Base-by-base conservation (phyloP, 805 yeast genomes). In the Candida awuae region DNA sequence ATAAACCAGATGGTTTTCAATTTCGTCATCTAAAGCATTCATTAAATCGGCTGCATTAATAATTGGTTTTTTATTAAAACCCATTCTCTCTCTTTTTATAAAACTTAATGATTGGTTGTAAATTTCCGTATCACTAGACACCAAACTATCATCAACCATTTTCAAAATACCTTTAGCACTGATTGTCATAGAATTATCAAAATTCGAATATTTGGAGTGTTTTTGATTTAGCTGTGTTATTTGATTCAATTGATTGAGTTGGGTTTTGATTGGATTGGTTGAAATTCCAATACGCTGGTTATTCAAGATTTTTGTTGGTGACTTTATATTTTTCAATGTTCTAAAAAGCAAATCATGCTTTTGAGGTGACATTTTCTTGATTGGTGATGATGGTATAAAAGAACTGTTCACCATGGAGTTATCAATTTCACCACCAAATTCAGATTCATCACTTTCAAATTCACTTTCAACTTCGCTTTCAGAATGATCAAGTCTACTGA, bases 111-210 rank as follows among this genome's bases (percentile, higher is more conserved):
- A 50, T 13, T 35, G 25, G 18, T 40, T 45, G 35, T 52, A 54
- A 5, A 54, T 18, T 22, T 57, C 61, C 7, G 61, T 59, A 44
- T 62, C 67, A 40, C 62, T 57, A 5, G 63, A 58, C 15, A 62
- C 62, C 28, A 62, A 49, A 14, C 65, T 58, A 26, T 61, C 63
- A 41, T 62, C 67, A 31, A 62, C 66, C 66, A 62, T 62, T 15
- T 57, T 50, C 48, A 62, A 44, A 5, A 62, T 61, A 2, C 61
- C 65, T 29, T 54, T 54, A 6, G 62, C 64, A 4, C 63, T 56
- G 8, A 62, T 54, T 3, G 63, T 59, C 58, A 55, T 55, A 3
- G 65, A 59, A 38, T 59, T 61, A 25, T 62, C 67, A 29, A 56
- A 46, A 31, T 50, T 51, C 15, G 61, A 58, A 37, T 55, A 49